phyloP scores from a whole-genome alignment of 257 asterid genomes.

The Cynanchum wilfordii region DNA sequence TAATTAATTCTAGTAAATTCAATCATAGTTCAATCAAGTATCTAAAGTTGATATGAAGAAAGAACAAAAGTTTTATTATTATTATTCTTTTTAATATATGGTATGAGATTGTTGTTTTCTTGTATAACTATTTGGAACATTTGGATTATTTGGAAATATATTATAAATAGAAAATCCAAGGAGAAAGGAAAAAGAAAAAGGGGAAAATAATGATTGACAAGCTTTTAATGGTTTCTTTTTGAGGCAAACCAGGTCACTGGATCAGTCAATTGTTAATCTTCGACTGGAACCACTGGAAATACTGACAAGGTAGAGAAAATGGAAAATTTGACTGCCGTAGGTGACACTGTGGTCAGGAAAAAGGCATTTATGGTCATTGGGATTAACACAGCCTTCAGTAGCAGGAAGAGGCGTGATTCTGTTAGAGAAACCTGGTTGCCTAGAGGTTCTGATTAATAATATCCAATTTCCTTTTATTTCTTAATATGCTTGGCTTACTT shows the following conservation, averaged over 20 bases:
- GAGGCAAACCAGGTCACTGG: slow-evolving; percentile 35
- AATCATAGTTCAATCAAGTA: not conserved
- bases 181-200: not conserved
- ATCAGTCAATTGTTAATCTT: slow-evolving; percentile 45
- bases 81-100: not conserved
- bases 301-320: slow-evolving; percentile 22
- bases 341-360: slow-evolving; percentile 16
- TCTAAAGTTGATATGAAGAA: not conserved
- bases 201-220: not conserved
- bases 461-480: not conserved
- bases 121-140: not conserved
- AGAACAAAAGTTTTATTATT: not conserved
- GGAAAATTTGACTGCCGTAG: slow-evolving; percentile 24
- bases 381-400: slow-evolving; percentile 75
- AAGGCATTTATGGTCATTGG: slow-evolving; percentile 68
- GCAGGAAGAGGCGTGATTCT: slow-evolving; percentile 83
- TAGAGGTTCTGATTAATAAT: slow-evolving; percentile 33
- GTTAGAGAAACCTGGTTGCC: slow-evolving; percentile 90
- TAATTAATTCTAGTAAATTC: not conserved
- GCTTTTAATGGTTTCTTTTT: not conserved
- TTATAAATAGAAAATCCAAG: not conserved
- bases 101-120: not conserved
- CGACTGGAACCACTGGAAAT: slow-evolving; percentile 43
- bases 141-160: not conserved
- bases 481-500: not conserved